Percentiles rank a stretch among this genome's conserved stretches.
Conservation (phyloP, 768 basidiomycete genomes). For the Boletus insuetus region DNA sequence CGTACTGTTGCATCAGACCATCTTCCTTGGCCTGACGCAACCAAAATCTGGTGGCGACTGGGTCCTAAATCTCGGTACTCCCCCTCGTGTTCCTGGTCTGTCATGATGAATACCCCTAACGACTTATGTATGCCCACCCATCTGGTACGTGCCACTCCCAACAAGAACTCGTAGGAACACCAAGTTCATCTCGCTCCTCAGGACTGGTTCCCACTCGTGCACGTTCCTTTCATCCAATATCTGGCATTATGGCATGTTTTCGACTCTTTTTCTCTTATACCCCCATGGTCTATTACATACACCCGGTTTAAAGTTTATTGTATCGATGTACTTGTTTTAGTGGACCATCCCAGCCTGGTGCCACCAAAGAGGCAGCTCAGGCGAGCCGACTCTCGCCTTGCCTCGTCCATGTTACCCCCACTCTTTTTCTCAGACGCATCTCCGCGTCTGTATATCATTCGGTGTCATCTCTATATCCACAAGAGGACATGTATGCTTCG, state of each 20-base stretch:
- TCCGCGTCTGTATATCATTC: not conserved
- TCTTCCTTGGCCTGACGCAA: slow-evolving; percentile 52
- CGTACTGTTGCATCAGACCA: slow-evolving; percentile 46
- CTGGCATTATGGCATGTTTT: slow-evolving; percentile 16
- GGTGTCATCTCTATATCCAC: not conserved
- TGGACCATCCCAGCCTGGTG: not conserved
- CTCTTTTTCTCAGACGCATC: not conserved
- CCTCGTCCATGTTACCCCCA: not conserved
- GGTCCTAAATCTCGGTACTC: slow-evolving; percentile 33
- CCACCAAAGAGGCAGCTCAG: not conserved
- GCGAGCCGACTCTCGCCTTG: not conserved
- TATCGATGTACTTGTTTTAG: not conserved
- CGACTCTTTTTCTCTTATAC: slow-evolving; percentile 6
- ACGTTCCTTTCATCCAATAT: slow-evolving; percentile 20
- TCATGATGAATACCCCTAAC: slow-evolving; percentile 1
- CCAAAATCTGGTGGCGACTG: slow-evolving; percentile 35
- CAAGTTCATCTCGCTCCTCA: slow-evolving; percentile 3
- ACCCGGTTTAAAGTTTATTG: slow-evolving; percentile 4
- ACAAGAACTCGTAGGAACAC: no score
- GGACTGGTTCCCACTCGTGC: slow-evolving; percentile 23
- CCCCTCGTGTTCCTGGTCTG: slow-evolving; percentile 1
- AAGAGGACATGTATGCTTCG: slow-evolving; percentile 2
- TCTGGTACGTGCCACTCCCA: no score
- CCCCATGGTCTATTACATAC: slow-evolving; percentile 6
- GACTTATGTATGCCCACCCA: no score